These are phyloP conservation scores for Stemphylium vesicarium DNA, from an alignment of 2,329 filamentous ascomycete genomes.

Conservation along the genomic window DNA sequence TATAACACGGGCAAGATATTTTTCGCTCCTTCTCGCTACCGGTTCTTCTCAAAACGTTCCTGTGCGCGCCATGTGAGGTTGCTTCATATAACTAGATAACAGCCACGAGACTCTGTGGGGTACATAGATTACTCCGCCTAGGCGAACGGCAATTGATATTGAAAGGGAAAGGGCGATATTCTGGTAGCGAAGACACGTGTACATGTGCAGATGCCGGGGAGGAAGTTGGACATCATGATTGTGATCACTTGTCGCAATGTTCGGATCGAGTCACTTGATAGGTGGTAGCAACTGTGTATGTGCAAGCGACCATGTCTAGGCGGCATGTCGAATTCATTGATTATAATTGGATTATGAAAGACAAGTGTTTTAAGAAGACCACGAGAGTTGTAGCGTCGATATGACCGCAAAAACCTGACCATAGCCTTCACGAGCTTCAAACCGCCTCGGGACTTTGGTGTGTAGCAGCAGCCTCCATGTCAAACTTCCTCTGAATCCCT, in stretches of 20 bases:
- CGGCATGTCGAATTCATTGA: too few species aligned
- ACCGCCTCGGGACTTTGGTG: slow-evolving; percentile 29
- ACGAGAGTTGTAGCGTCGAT: too few species aligned
- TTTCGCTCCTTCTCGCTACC: too few species aligned
- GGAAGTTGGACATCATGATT: neutral
- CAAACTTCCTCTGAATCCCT: slow-evolving; percentile 47
- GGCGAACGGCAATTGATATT: neutral
- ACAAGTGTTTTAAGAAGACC: too few species aligned
- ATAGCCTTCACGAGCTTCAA: neutral
- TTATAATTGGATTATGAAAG: too few species aligned
- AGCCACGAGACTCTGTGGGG: neutral
- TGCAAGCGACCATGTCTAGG: too few species aligned
- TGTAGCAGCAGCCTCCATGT: slow-evolving; percentile 30
- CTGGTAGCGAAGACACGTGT: neutral
- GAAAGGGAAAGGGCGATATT: neutral
- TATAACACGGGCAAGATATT: too few species aligned
- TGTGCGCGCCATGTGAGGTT: neutral
- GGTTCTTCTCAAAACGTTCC: too few species aligned
- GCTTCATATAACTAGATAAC: neutral
- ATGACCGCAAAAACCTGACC: too few species aligned
- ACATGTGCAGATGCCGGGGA: neutral
- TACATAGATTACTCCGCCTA: neutral
- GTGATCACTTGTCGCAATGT: neutral
- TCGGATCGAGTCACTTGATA: too few species aligned
- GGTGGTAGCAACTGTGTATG: neutral